A percentile compares a stretch with the other conserved stretches of the same genome.
phyloP scores from a whole-genome alignment of 1,284 basidiomycete genomes.

The Marasmius fiardii region DNA sequence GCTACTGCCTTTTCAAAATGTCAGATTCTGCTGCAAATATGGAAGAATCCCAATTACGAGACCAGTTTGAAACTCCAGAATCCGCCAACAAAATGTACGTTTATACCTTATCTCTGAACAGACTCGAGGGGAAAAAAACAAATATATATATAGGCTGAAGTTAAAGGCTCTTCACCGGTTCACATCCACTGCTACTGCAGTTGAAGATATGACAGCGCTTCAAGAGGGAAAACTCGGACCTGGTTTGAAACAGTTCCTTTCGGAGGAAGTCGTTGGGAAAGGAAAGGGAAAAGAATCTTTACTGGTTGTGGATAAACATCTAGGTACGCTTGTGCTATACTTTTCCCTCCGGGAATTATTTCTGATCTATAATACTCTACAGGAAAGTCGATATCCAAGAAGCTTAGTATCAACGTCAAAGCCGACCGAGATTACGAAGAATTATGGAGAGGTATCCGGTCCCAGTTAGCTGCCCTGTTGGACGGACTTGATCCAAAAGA shows the following conservation, averaged over 20 bases:
- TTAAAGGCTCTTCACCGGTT: constrained; percentile 96
- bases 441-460: constrained; percentile 94
- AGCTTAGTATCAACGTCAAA: constrained; percentile 87
- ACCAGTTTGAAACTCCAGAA: constrained; percentile 92
- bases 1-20: constrained; percentile 98
- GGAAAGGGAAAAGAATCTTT: constrained; percentile 88
- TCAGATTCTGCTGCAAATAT: constrained; percentile 83
- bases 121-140: background rate
- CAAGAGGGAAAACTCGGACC: constrained; percentile 94
- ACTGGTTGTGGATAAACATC: constrained; percentile 86
- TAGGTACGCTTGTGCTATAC: constrained; percentile 57
- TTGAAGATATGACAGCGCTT: constrained; percentile 95
- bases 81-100: constrained; percentile 88
- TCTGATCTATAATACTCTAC: constrained; percentile 10
- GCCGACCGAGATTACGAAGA: constrained; percentile 56
- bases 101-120: background rate
- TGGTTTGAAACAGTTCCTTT: constrained; percentile 90
- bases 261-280: constrained; percentile 83
- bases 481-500: constrained; percentile 94
- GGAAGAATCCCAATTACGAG: constrained; percentile 82
- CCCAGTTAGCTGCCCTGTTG: constrained; percentile 83
- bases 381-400: constrained; percentile 90
- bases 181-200: constrained; percentile 94
- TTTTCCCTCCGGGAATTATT: background rate
- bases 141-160: constrained; percentile 63